These are phyloP conservation scores for Microdochium paspali DNA, from an alignment of 2,329 filamentous ascomycete genomes.

Conservation along the genomic window DNA sequence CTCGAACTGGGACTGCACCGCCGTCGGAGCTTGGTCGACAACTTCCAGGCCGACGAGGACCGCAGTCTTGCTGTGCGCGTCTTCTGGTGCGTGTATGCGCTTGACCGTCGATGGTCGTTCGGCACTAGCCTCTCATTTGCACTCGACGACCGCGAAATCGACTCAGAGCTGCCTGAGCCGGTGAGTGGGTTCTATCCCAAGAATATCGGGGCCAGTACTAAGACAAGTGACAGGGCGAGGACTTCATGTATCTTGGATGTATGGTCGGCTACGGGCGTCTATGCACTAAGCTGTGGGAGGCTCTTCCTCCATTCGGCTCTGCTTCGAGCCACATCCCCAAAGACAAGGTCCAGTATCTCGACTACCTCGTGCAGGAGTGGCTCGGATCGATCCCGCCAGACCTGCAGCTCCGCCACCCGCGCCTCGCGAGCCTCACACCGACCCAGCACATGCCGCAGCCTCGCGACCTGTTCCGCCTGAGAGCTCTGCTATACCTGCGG, in stretches of 20 bases:
- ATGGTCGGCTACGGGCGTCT: constrained; percentile 37
- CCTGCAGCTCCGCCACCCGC: constrained; percentile 17
- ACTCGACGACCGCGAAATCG: constrained; percentile 37
- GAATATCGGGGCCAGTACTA: background rate
- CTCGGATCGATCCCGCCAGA: constrained; percentile 32
- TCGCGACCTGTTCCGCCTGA: constrained; percentile 26
- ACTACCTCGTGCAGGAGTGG: constrained; percentile 33
- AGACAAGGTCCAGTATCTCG: constrained; percentile 19
- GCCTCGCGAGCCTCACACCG: constrained; percentile 5
- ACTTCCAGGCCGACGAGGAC: constrained; percentile 9
- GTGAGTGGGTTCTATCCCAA: constrained; percentile 10
- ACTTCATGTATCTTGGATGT: constrained; percentile 27
- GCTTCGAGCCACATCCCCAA: too few relatives aligned
- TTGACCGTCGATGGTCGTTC: constrained; percentile 42
- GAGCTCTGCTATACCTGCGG: constrained; percentile 31
- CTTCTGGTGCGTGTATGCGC: constrained; percentile 42
- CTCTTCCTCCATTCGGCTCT: constrained; percentile 19
- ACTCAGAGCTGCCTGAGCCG: constrained; percentile 34
- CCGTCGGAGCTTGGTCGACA: constrained; percentile 24
- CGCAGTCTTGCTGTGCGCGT: constrained; percentile 24
- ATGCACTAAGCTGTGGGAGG: constrained; percentile 34
- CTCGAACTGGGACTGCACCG: constrained; percentile 39
- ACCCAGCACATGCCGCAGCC: background rate
- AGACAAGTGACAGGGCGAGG: background rate
- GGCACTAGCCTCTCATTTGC: constrained; percentile 39